phyloP scores from a whole-genome alignment of 768 basidiomycete genomes.

The Epithele typhae region DNA sequence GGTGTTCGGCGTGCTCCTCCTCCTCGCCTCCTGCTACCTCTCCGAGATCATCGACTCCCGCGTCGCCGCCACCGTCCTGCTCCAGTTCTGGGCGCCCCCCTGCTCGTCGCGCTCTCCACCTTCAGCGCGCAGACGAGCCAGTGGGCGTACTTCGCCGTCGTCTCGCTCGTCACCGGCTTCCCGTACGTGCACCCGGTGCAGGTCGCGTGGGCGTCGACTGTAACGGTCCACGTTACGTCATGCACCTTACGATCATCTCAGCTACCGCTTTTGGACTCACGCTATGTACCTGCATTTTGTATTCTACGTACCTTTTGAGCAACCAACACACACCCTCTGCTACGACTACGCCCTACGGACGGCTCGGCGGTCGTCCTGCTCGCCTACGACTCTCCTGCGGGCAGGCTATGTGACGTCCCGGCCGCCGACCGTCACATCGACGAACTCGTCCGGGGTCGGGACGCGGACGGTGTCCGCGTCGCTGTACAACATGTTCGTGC shows the following conservation, averaged over 20 bases:
- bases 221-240: too few relatives aligned
- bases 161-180: constrained; percentile 50
- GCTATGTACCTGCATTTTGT: too few relatives aligned
- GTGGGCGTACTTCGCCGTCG: constrained; percentile 55
- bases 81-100: constrained; percentile 62
- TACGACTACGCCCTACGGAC: too few relatives aligned
- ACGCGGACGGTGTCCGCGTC: constrained; percentile 44
- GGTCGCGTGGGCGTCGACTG: constrained; percentile 54
- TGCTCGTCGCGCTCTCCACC: constrained; percentile 55
- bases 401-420: too few relatives aligned
- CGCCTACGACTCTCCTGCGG: too few relatives aligned
- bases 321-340: too few relatives aligned
- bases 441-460: constrained; percentile 57
- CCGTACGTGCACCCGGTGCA: constrained; percentile 30
- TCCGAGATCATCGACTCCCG: constrained; percentile 56
- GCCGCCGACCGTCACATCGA: too few relatives aligned
- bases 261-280: too few relatives aligned
- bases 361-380: too few relatives aligned
- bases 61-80: constrained; percentile 43
- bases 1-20: constrained; percentile 42
- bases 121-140: constrained; percentile 45
- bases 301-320: too few relatives aligned
- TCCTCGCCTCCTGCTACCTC: constrained; percentile 44
- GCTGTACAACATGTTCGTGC: constrained; percentile 65
- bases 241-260: too few relatives aligned